These are phyloP conservation scores for Brettanomyces bruxellensis DNA, from an alignment of 805 yeast species.

Conservation along the genomic window DNA sequence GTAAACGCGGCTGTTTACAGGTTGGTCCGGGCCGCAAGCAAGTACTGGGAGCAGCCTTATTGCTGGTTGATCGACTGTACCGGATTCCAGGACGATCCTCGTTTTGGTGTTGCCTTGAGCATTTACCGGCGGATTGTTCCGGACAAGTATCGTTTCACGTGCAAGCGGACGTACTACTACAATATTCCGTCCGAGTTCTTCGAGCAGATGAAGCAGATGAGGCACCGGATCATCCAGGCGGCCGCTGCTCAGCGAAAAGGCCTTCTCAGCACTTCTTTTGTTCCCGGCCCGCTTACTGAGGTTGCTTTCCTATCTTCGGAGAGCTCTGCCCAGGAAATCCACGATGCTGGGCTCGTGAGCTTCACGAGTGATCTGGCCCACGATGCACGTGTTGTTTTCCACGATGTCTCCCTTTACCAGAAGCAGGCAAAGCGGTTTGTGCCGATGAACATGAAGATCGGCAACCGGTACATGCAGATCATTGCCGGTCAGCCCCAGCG, in stretches of 20 bases:
- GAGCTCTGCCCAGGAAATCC: conserved; percentile 35
- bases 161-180: conserved; percentile 44
- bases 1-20: conserved; percentile 47
- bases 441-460: conserved; percentile 59
- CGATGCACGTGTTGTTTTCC: conserved; percentile 44
- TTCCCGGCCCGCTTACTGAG: conserved; percentile 6
- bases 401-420: conserved; percentile 45
- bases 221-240: not conserved
- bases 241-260: not conserved
- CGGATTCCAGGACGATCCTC: conserved; percentile 28
- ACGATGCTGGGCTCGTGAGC: conserved; percentile 35
- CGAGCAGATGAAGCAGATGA: conserved; percentile 5
- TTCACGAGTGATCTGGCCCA: conserved; percentile 32
- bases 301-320: conserved; percentile 33
- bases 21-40: conserved; percentile 54
- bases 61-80: conserved; percentile 64
- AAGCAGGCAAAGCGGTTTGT: conserved; percentile 37
- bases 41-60: conserved; percentile 63
- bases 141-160: conserved; percentile 38
- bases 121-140: conserved; percentile 33
- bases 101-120: conserved; percentile 7
- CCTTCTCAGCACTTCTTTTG: not conserved
- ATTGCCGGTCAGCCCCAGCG: conserved; percentile 34
- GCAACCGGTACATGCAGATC: conserved; percentile 59
- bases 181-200: conserved; percentile 32